phyloP scores from a whole-genome alignment of 257 asterid genomes.

The Solanum chiquidenum region DNA sequence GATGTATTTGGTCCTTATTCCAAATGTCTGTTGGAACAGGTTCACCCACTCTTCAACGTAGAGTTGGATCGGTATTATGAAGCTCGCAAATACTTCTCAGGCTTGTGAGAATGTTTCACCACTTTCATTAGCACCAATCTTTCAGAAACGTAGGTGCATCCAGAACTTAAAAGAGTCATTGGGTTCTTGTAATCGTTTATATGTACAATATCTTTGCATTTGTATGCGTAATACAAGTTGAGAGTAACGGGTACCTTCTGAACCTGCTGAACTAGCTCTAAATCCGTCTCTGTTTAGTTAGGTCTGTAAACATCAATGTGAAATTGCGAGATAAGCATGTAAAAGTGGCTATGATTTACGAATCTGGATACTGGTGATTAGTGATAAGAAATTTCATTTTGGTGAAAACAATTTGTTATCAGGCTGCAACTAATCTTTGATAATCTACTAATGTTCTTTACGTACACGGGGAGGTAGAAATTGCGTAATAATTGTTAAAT shows the following conservation, averaged over 20 bases:
- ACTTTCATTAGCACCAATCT: background rate
- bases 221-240: background rate
- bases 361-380: background rate
- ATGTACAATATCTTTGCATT: background rate
- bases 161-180: background rate
- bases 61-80: slow-evolving; percentile 59
- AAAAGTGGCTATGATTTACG: background rate
- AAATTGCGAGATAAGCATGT: background rate
- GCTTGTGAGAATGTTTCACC: background rate
- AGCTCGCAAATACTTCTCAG: slow-evolving; percentile 45
- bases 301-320: background rate
- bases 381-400: background rate
- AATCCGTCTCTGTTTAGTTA: background rate
- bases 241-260: background rate
- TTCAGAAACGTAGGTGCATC: background rate
- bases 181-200: background rate
- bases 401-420: background rate
- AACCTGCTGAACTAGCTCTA: background rate
- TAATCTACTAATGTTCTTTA: background rate
- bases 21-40: slow-evolving; percentile 61
- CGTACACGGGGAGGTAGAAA: background rate
- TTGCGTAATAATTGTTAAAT: background rate
- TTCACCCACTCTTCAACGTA: slow-evolving; percentile 71
- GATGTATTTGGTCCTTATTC: slow-evolving; percentile 74
- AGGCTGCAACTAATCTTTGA: background rate